A percentile compares a stretch with the other conserved stretches of the same genome.
Evolutionary conservation across 202 grass and related monocot genomes (phyloP).

Genomic region (Carex arenaria): DNA sequence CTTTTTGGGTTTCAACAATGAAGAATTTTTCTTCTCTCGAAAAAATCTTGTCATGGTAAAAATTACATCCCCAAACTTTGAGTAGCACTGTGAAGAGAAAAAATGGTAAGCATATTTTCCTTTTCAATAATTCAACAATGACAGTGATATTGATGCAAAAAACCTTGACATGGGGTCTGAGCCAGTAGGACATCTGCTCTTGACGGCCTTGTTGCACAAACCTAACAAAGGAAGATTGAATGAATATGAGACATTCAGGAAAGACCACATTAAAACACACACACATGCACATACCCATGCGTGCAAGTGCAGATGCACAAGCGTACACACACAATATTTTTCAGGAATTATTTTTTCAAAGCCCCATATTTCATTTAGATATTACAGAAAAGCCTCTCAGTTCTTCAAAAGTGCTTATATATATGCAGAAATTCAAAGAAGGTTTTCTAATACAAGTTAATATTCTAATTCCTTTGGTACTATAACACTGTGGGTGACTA

Average conservation of each 20-base stretch:
- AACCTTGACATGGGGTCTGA: conserved; percentile 82
- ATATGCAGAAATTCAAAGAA: neutral
- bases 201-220: conserved; percentile 67
- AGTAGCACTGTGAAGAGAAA: conserved; percentile 56
- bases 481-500: neutral
- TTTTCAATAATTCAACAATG: neutral
- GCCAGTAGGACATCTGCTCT: conserved; percentile 93
- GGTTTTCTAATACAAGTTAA: neutral
- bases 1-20: conserved; percentile 42
- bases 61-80: conserved; percentile 83
- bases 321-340: neutral
- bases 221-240: conserved; percentile 31
- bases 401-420: neutral
- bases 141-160: conserved; percentile 15
- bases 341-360: neutral
- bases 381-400: neutral
- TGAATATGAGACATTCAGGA: neutral
- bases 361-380: neutral
- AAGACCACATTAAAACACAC: neutral
- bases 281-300: neutral
- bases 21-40: conserved; percentile 56
- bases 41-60: conserved; percentile 85
- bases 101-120: conserved; percentile 14
- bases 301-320: too few relatives aligned
- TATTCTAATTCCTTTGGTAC: neutral